These are phyloP conservation scores for Suhomyces panamericanus DNA, from an alignment of 1,139 yeast genomes.

Conservation along the genomic window DNA sequence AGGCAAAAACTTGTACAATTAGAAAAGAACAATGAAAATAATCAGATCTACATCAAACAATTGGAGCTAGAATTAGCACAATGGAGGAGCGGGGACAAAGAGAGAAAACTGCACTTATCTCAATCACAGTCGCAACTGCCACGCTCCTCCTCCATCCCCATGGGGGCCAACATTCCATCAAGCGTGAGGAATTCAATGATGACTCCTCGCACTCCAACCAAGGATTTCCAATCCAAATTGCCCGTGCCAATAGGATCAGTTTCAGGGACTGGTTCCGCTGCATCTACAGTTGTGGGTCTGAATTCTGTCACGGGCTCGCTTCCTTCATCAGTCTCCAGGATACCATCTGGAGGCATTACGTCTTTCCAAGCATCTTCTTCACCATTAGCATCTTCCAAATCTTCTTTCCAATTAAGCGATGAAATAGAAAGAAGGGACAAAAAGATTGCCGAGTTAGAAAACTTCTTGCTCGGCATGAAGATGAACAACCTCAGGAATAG, in stretches of 20 bases:
- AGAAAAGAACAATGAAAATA: conserved; percentile 48
- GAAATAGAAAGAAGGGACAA: conserved; percentile 37
- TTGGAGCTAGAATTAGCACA: conserved; percentile 51
- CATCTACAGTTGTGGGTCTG: background rate
- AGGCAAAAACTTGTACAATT: conserved; percentile 50
- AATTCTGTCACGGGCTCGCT: background rate
- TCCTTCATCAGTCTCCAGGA: conserved; percentile 2
- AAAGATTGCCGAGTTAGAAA: conserved; percentile 41
- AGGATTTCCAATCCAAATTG: conserved; percentile 6
- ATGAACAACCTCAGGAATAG: conserved; percentile 35
- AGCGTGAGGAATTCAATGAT: conserved; percentile 7
- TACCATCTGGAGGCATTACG: conserved; percentile 9
- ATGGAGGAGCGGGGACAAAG: conserved; percentile 20
- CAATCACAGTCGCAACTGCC: conserved; percentile 13
- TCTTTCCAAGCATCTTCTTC: conserved; percentile 16
- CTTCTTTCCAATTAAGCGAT: conserved; percentile 16
- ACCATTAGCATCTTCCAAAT: conserved; percentile 13
- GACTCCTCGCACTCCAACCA: conserved; percentile 16
- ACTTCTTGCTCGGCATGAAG: conserved; percentile 36
- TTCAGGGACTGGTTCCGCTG: conserved; percentile 4
- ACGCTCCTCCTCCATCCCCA: conserved; percentile 9
- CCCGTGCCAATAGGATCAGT: conserved; percentile 10
- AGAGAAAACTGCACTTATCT: conserved; percentile 12
- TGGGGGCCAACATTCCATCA: conserved; percentile 10
- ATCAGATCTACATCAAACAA: conserved; percentile 42